phyloP scores from a whole-genome alignment of 1,284 basidiomycete genomes.

The Schizophyllum amplum region DNA sequence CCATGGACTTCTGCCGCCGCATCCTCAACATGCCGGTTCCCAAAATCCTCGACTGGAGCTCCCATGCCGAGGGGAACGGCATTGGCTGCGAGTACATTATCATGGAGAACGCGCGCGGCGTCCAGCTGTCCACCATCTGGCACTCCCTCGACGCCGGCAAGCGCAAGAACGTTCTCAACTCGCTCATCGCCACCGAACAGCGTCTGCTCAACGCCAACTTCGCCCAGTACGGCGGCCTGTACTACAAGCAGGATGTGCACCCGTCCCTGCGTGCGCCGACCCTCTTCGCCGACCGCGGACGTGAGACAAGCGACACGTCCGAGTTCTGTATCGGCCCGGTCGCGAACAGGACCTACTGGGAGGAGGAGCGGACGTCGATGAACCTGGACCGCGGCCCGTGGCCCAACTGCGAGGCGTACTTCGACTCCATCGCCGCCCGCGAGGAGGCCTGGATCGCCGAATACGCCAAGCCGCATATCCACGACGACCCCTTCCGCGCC shows the following conservation, averaged over 20 bases:
- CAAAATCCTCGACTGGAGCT: slow-evolving; percentile 24
- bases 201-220: slow-evolving; percentile 17
- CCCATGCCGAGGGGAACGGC: slow-evolving; percentile 14
- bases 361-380: slow-evolving; percentile 16
- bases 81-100: slow-evolving; percentile 32
- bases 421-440: slow-evolving; percentile 2
- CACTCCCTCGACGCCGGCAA: slow-evolving; percentile 6
- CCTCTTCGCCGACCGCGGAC: slow-evolving; percentile 9
- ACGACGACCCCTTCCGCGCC: slow-evolving; percentile 14
- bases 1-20: slow-evolving; percentile 25
- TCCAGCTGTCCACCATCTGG: slow-evolving; percentile 18
- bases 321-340: slow-evolving; percentile 24
- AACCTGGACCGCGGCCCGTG: slow-evolving; percentile 19
- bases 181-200: slow-evolving; percentile 17
- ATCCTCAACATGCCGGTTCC: slow-evolving; percentile 24
- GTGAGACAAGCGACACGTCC: slow-evolving; percentile 7
- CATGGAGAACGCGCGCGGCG: slow-evolving; percentile 26
- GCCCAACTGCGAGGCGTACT: slow-evolving; percentile 10
- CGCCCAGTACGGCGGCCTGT: slow-evolving; percentile 27
- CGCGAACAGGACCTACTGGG: slow-evolving; percentile 18
- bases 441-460: slow-evolving; percentile 4
- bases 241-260: slow-evolving; percentile 25
- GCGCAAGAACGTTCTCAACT: slow-evolving; percentile 9
- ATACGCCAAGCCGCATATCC: slow-evolving; percentile 4
- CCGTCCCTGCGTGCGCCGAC: slow-evolving; percentile 14